Base-by-base conservation (phyloP, 805 yeast species). In the Candida gorgasii region DNA sequence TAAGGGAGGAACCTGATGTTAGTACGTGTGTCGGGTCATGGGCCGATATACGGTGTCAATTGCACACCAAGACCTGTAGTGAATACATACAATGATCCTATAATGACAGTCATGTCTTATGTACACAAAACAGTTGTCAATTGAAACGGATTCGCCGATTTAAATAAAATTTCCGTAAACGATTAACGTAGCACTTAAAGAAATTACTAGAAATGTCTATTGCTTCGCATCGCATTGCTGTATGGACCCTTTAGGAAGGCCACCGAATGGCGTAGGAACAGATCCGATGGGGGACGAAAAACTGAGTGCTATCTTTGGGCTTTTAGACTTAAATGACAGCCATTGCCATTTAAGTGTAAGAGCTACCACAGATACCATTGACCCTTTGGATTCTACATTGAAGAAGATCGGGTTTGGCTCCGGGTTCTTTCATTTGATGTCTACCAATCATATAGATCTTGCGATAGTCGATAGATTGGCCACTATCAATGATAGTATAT, bases 41-140 rank as follows among this genome's bases (percentile, higher is more conserved):
- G 30, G n/a, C 30, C 24, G 24, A 27, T 27, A n/a, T n/a, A n/a
- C n/a, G n/a, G n/a, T n/a, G n/a, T n/a, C n/a, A 24, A 7, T 6
- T 24, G 5, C 28, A 24, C 28, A 24, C n/a, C n/a, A n/a, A n/a
- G 17, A 30, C 22, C 5, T 13, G 17, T 8, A 16, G 4, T 18
- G 8, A 12, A 15, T 49, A 78, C 84, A 53, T 73, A 78, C 79
- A 85, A 65, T 12, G 92, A 81, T 12, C 86, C 89, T 19, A 85
- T 77, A 32, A 82, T 78, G 18, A 84, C 68, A 8, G 88, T 79
- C 90, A 84, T 84, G n/a, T 16, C 14, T 6, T 8, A 20, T 6
- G 9, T 20, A 20, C n/a, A n/a, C n/a, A n/a, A n/a, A n/a, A n/a
- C n/a, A n/a, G n/a, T n/a, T 20, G 24, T 20, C 24, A 20, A 20